Percentiles rank a stretch among this genome's conserved stretches.
Evolutionary conservation across 352 stramenopile genomes (phyloP).

Genomic region (Globisporangium cystogenes): DNA sequence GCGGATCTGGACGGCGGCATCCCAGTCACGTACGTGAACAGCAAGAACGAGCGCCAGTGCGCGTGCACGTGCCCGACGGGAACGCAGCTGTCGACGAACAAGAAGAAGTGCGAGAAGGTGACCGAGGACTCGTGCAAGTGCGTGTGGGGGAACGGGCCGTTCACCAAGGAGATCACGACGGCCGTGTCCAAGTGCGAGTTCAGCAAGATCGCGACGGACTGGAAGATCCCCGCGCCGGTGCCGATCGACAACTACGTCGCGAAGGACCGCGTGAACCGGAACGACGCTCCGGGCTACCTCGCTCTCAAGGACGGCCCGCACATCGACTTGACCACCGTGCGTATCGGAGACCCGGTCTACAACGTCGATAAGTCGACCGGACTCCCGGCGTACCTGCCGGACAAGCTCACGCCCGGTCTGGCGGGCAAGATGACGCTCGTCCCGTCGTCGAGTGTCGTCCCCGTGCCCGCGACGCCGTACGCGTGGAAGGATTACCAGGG

Average conservation of each 20-base stretch:
- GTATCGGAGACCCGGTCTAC: slow-evolving; percentile 4
- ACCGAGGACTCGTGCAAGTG: slow-evolving; percentile 26
- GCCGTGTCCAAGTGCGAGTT: slow-evolving; percentile 8
- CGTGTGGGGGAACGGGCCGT: slow-evolving; percentile 26
- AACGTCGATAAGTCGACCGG: not conserved
- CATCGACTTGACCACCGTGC: slow-evolving; percentile 1
- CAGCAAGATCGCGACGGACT: slow-evolving; percentile 18
- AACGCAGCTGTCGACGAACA: slow-evolving; percentile 17
- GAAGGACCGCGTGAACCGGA: slow-evolving; percentile 25
- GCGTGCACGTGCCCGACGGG: slow-evolving; percentile 46
- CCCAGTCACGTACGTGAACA: slow-evolving; percentile 39
- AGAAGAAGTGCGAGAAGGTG: slow-evolving; percentile 22
- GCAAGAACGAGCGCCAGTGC: slow-evolving; percentile 27
- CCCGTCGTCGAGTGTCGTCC: not conserved
- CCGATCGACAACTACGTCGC: slow-evolving; percentile 46
- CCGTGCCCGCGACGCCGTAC: slow-evolving; percentile 1
- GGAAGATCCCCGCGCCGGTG: slow-evolving; percentile 33
- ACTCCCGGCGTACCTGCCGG: not conserved
- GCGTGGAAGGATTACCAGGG: slow-evolving; percentile 49
- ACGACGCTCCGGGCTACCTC: slow-evolving; percentile 2
- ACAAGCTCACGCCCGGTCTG: not conserved
- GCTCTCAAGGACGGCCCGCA: slow-evolving; percentile 1
- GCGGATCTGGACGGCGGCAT: slow-evolving; percentile 23
- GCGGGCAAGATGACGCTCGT: not conserved
- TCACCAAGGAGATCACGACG: slow-evolving; percentile 13